Evolutionary conservation across 495 filamentous ascomycete species (phyloP), one percentile per base, ranked within the genome.

Genomic region (Cryomyces antarcticus): DNA sequence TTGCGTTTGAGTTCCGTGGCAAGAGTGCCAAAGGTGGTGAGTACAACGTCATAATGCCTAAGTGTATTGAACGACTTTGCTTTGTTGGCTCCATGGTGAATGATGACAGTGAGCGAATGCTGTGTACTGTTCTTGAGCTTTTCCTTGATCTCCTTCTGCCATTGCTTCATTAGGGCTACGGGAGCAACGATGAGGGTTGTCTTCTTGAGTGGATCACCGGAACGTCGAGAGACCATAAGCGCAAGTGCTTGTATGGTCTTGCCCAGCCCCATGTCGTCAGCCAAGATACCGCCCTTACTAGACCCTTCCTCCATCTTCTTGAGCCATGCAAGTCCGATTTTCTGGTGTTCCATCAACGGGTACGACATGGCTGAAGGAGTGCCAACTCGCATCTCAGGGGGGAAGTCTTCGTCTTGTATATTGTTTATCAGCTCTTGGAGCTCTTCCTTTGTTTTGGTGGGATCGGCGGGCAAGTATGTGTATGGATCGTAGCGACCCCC

Each of bases 261-360:
- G 17, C 89, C 89, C 7, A 97, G 67, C 7, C 89, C 89, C 89
- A 97, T 97, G 41, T 87, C 84, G 54, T 93, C 83, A 4, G 82
- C 85, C 38, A 89, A 68, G 48, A 93, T 84, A 7, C 84, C 85
- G 33, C 86, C 86, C 50, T 79, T 83, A 45, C 80, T 80, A 4
- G 62, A 67, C 10, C 78, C 73, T 39, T 79, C 72, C 57, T 94
- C 86, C 69, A 81, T 84, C 5, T 72, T 66, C 51, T 76, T 79
- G 65, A 93, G 71, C 86, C 86, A 94, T 0, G 73, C 66, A 35
- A 94, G 55, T 11, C 82, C 86, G 11, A 93, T 55, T 46, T 84
- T 82, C 55, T 94, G 86, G 52, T 94, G 86, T 38, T 80, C 71
- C 62, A 86, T 78, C 4, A 94, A 62, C 2, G 67, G 63, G 39